Evolutionary conservation across 345 rosid genomes (phyloP).

Genomic region (Salix exigua): DNA sequence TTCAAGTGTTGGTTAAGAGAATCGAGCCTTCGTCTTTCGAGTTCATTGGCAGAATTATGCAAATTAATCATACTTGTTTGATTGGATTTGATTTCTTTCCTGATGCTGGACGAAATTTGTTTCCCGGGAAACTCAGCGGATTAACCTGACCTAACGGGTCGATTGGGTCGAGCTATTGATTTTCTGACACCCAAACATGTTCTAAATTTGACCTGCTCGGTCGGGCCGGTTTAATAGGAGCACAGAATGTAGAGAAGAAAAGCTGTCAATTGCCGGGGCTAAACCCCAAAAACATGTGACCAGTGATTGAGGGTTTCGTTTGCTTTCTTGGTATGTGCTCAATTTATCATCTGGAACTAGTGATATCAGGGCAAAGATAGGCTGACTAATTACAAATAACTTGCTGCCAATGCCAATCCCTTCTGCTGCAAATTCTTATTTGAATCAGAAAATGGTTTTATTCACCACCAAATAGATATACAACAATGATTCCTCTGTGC

Average conservation of each 20-base stretch:
- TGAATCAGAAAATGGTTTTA: background rate
- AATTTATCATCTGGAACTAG: background rate
- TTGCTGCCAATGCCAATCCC: background rate
- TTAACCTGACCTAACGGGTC: too few species aligned
- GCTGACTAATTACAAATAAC: background rate
- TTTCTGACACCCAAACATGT: too few species aligned
- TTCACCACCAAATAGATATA: background rate
- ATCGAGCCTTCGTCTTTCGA: background rate
- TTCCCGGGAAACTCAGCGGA: too few species aligned
- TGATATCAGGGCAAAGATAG: background rate
- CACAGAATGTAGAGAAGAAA: too few species aligned
- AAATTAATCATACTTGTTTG: background rate
- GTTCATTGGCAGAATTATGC: background rate
- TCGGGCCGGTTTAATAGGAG: too few species aligned
- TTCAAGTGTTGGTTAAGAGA: background rate
- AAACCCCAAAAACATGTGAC: background rate
- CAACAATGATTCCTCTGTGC: background rate
- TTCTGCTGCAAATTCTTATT: background rate
- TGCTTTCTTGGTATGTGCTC: background rate
- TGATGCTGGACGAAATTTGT: background rate
- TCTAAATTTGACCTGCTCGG: too few species aligned
- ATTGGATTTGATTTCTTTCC: background rate
- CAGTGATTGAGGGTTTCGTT: background rate
- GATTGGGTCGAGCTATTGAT: too few species aligned
- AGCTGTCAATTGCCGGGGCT: too few species aligned